Evolutionary conservation across 768 basidiomycete species (phyloP).

Genomic region (Cubamyces sp.): DNA sequence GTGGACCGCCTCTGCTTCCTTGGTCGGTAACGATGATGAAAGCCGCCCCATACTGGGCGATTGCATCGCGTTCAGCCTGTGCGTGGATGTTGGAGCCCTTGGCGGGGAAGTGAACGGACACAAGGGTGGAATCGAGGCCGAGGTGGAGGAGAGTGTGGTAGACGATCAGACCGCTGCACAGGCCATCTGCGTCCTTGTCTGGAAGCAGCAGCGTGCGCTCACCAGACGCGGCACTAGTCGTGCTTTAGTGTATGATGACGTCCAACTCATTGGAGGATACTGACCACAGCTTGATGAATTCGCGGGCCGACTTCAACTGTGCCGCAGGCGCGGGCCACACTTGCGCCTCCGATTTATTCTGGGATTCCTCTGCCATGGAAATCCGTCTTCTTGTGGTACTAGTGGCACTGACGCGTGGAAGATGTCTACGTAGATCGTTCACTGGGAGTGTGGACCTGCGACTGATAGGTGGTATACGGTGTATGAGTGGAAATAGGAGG

Average conservation of each 20-base stretch:
- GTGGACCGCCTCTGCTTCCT: constrained; percentile 45
- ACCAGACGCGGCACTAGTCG: constrained; percentile 19
- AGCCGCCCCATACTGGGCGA: constrained; percentile 33
- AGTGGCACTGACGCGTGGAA: not conserved
- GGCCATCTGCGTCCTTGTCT: constrained; percentile 48
- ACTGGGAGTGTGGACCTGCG: no score
- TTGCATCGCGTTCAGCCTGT: constrained; percentile 34
- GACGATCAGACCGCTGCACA: constrained; percentile 40
- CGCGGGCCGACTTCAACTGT: constrained; percentile 23
- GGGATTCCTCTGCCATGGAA: not conserved
- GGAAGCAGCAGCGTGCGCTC: constrained; percentile 41
- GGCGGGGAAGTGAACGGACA: constrained; percentile 44
- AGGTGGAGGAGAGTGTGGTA: constrained; percentile 43
- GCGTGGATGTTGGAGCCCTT: constrained; percentile 48
- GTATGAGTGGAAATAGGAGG: not conserved
- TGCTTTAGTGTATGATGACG: not conserved
- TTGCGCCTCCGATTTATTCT: not conserved
- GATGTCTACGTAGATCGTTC: no score
- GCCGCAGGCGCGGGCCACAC: constrained; percentile 26
- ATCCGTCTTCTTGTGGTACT: not conserved
- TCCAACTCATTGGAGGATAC: not conserved
- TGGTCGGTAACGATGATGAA: constrained; percentile 50
- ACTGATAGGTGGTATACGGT: no score
- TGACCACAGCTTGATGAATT: constrained; percentile 29
- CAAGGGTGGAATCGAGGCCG: constrained; percentile 35